Base-by-base conservation (phyloP, 345 rosid species). In the Toxicodendron radicans region DNA sequence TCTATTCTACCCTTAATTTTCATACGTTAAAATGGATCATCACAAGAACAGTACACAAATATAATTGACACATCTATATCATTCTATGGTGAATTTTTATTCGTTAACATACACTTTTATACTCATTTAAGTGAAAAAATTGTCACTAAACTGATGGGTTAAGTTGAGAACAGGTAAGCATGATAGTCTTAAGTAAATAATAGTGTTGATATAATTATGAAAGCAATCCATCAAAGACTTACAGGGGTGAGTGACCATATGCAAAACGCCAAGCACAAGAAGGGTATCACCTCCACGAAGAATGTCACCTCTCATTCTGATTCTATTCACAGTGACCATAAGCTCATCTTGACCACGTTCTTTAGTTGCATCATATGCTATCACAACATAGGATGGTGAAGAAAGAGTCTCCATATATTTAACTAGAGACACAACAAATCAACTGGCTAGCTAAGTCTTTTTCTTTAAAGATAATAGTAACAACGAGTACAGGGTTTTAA, bases 361-460 rank as follows among this genome's bases (percentile, higher is more conserved):
- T 75, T 83, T 87, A 5, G 87, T 89, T 0, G 90, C 94, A 70
- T 89, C 94, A 21, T 79, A 89, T 1, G 83, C 87, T 3, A 86
- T 72, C 61, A 89, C 80, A 30, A 87, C 82, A 75, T 76, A 52
- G 32, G 85, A 83, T 0, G 79, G 80, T 10, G 84, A 41, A 66
- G 63, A 66, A 59, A 83, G 78, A 62, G 69, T 73, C 78, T 78
- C 87, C 89, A 83, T 85, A 30, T 12, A 17, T 14, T 16, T 7
- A 38, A 38, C 17, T n/a, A 41, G 18, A 16, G 54, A 14, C 4
- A 18, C 54, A 54, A 2, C 7, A 18, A 46, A 32, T 32, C 45
- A 23, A 60, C 4, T 48, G 6, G 3, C 52, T 64, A 16, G 7
- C 0, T 49, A 48, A 4, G 52, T 64, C 43, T 38, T 27, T 27